Conservation (phyloP, 2,329 filamentous ascomycete genomes). For the Dendryphion nanum region DNA sequence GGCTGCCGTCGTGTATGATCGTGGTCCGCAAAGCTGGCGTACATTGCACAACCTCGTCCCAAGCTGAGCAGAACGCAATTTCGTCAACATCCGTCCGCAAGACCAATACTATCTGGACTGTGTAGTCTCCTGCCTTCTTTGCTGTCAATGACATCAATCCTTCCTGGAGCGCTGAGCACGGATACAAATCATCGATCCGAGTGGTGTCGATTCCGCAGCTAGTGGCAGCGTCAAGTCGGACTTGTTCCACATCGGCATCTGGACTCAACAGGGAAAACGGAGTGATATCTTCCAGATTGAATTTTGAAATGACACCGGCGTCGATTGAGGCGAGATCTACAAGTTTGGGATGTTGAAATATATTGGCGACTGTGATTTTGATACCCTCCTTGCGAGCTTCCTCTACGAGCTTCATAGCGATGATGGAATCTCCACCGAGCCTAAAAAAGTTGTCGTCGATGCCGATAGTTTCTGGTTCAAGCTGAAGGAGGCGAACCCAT, state of each 20-base stretch:
- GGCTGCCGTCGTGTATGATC: background rate
- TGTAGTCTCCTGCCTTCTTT: conserved; percentile 53
- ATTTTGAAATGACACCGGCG: too few relatives aligned
- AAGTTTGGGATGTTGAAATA: background rate
- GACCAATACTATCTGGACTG: conserved; percentile 46
- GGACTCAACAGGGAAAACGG: background rate
- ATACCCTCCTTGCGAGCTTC: conserved; percentile 11
- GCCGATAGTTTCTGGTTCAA: conserved; percentile 18
- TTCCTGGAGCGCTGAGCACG: conserved; percentile 56
- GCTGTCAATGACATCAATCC: conserved; percentile 54
- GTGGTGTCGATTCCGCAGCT: background rate
- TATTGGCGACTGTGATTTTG: background rate
- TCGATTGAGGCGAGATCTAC: too few relatives aligned
- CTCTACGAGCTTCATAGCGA: conserved; percentile 7
- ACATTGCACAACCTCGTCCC: conserved; percentile 39
- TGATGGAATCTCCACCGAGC: conserved; percentile 39
- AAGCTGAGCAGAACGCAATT: conserved; percentile 37
- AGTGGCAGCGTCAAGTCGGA: background rate
- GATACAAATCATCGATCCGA: conserved; percentile 51
- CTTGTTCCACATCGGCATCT: background rate
- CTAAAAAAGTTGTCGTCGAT: conserved; percentile 41
- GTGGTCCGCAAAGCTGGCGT: conserved; percentile 46
- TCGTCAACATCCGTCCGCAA: conserved; percentile 2
- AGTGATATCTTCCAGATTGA: background rate
- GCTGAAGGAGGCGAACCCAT: conserved; percentile 1